Evolutionary conservation across 2,329 filamentous ascomycete species (phyloP), one percentile per base, ranked within the genome.

Genomic region (Ophiostoma sp.): DNA sequence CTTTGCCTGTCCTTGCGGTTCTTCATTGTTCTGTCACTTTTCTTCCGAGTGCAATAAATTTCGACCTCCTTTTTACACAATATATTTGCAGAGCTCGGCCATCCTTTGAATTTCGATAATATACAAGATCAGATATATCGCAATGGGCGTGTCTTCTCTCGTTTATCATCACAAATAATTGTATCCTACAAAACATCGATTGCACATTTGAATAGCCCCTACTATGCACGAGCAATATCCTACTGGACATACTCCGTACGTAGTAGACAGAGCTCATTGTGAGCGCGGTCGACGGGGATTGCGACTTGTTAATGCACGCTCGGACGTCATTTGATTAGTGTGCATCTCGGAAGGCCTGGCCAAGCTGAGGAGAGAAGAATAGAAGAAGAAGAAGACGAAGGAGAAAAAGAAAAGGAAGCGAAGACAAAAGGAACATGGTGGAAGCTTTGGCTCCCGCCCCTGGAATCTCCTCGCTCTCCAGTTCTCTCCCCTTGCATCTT

Each of bases 331-430:
- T 67, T 67, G 39, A 48, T 67, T 48, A 66, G 64, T 41, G 35
- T 39, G 57, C 57, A 62, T 33, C 23, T 57, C n/a, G 52, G 10
- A 27, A 13, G 60, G 64, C 23, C 36, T 67, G 39, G 23, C 39
- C 36, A 31, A 67, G n/a, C 10, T 39, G n/a, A 39, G 35, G 27
- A 41, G n/a, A 7, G 36, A 23, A 67, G 17, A 67, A 67, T 27
- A 67, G 27, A 48, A 67, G 39, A 67, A 67, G 27, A 48, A 67
- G 39, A 67, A 67, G n/a, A 67, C 52, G 23, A 67, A 33, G 44
- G 20, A 48, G 17, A 48, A 48, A 6, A 20, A 17, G 44, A 48
- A 48, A 20, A 48, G 33, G n/a, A 54, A 52, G 41, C 44, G 31
- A 54, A 35, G 62, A 67, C n/a, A 41, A 67, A 67, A 13, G 31